These are phyloP conservation scores for Pyrenophora tritici-repentis DNA, from an alignment of 2,329 filamentous ascomycete genomes.

Conservation along the genomic window DNA sequence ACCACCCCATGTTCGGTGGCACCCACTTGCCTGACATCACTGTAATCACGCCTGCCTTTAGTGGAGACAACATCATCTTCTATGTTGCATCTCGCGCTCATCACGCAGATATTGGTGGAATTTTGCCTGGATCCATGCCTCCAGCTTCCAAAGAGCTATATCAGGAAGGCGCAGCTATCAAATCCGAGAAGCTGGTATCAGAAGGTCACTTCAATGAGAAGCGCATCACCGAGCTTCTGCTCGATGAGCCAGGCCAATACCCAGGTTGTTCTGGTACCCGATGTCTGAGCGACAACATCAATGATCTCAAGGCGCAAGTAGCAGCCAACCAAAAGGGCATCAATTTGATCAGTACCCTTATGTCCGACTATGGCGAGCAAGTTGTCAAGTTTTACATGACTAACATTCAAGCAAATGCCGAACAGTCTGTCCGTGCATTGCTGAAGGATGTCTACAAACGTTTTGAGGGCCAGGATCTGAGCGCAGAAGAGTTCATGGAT, in stretches of 20 bases:
- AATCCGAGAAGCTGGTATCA: constrained; percentile 70
- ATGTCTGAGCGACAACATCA: constrained; percentile 81
- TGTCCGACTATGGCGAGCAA: constrained; percentile 76
- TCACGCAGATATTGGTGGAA: constrained; percentile 84
- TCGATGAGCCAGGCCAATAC: constrained; percentile 73
- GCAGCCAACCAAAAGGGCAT: constrained; percentile 88
- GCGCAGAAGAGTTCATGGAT: constrained; percentile 83
- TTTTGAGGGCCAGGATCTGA: constrained; percentile 72
- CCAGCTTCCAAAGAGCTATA: constrained; percentile 68
- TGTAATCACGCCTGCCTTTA: constrained; percentile 78
- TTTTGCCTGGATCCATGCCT: constrained; percentile 82
- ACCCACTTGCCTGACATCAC: constrained; percentile 86
- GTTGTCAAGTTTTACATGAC: constrained; percentile 85
- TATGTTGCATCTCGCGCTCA: constrained; percentile 81
- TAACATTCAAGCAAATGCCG: constrained; percentile 80
- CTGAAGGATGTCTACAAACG: constrained; percentile 72
- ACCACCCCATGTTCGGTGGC: constrained; percentile 82
- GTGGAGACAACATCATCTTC: constrained; percentile 75
- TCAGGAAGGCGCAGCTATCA: constrained; percentile 62
- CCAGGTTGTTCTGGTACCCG: constrained; percentile 78
- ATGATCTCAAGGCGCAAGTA: constrained; percentile 84
- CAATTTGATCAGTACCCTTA: constrained; percentile 72
- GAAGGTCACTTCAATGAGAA: constrained; percentile 80
- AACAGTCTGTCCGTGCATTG: constrained; percentile 73
- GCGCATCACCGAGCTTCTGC: constrained; percentile 71